Evolutionary conservation across 257 asterid species (phyloP).

Genomic region (Perilla frutescens): DNA sequence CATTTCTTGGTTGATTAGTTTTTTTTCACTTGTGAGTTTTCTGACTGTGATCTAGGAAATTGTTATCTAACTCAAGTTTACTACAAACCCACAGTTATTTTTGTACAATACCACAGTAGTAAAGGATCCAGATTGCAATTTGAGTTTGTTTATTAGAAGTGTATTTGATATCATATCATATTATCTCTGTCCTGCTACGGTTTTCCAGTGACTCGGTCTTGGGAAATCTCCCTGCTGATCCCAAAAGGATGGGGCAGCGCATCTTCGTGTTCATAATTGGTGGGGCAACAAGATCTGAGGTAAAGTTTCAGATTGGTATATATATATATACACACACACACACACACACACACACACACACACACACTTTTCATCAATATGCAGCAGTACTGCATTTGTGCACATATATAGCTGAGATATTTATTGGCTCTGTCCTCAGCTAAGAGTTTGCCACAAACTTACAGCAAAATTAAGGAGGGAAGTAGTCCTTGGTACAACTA

Average conservation of each 20-base stretch:
- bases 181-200: conserved; percentile 27
- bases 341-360: too few relatives aligned
- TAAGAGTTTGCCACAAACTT: conserved; percentile 91
- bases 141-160: background rate
- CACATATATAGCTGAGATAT: conserved; percentile 30
- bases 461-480: conserved; percentile 86
- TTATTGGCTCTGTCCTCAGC: conserved; percentile 55
- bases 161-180: conserved; percentile 4
- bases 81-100: background rate
- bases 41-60: background rate
- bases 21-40: background rate
- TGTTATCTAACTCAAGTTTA: background rate
- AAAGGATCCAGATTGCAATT: conserved; percentile 21
- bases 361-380: conserved; percentile 16
- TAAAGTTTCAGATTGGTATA: conserved; percentile 30
- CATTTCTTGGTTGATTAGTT: background rate
- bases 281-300: conserved; percentile 99
- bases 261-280: conserved; percentile 86
- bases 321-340: too few relatives aligned
- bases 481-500: conserved; percentile 92
- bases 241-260: conserved; percentile 91
- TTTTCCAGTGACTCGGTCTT: conserved; percentile 74
- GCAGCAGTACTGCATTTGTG: conserved; percentile 2
- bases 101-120: background rate
- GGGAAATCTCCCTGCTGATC: conserved; percentile 57